Conservation (phyloP, 192 early-diverging fungal genomes). For the Dissophora ornata region DNA sequence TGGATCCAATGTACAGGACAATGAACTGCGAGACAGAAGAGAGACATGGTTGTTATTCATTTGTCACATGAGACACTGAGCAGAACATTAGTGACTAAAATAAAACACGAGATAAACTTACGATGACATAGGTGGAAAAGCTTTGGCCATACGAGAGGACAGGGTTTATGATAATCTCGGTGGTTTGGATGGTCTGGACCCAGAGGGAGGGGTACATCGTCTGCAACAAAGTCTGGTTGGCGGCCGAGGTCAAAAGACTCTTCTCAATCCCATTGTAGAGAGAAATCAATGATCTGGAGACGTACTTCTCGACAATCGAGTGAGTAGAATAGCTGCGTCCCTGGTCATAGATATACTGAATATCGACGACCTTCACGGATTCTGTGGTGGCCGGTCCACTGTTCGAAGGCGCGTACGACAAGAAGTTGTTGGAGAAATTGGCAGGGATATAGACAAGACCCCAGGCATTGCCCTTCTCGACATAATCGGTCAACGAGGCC, state of each 20-base stretch:
- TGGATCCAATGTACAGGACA: slow-evolving; percentile 45
- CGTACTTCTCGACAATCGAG: slow-evolving; percentile 49
- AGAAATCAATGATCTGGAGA: slow-evolving; percentile 29
- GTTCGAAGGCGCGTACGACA: slow-evolving; percentile 37
- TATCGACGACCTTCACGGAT: slow-evolving; percentile 23
- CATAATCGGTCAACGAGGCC: slow-evolving; percentile 28
- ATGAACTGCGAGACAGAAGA: no score
- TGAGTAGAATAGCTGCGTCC: slow-evolving; percentile 45
- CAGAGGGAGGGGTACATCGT: slow-evolving; percentile 38
- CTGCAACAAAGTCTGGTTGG: slow-evolving; percentile 48
- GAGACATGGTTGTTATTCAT: no score
- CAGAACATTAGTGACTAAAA: no score
- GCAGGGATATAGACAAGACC: slow-evolving; percentile 43
- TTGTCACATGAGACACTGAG: no score
- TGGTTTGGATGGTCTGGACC: slow-evolving; percentile 34
- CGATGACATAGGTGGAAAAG: slow-evolving; percentile 47
- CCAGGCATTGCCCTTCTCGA: slow-evolving; percentile 33
- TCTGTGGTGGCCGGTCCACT: slow-evolving; percentile 34
- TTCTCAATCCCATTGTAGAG: slow-evolving; percentile 29
- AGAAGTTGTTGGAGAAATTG: slow-evolving; percentile 54
- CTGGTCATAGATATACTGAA: slow-evolving; percentile 51
- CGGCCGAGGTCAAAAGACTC: slow-evolving; percentile 32
- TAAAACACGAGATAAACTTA: slow-evolving; percentile 21
- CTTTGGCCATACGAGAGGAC: slow-evolving; percentile 49
- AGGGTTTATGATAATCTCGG: slow-evolving; percentile 43